These are phyloP conservation scores for Myxozyma neotropica DNA, from an alignment of 805 yeast species.

Conservation along the genomic window DNA sequence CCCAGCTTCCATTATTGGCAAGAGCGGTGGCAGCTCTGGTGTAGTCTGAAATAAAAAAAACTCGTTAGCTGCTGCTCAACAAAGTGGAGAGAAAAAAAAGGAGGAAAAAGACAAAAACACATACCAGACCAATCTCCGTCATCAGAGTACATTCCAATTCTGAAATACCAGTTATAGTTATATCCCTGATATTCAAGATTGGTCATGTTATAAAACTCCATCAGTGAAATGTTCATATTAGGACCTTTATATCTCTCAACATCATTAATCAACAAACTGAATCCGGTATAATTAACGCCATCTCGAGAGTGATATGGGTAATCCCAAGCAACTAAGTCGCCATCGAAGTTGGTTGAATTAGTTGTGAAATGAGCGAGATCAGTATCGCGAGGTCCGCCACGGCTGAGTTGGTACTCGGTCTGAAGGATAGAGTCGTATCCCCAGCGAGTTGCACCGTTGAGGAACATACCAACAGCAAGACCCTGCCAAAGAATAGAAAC, in stretches of 20 bases:
- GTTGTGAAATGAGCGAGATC: conserved; percentile 33
- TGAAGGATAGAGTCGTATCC: conserved; percentile 89
- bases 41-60: conserved; percentile 22
- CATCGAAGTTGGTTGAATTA: conserved; percentile 31
- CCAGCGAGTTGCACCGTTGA: conserved; percentile 91
- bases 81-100: too few species aligned
- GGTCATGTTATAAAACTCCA: conserved; percentile 30
- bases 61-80: too few species aligned
- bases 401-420: conserved; percentile 49
- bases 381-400: conserved; percentile 33
- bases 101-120: neutral
- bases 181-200: conserved; percentile 30
- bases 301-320: conserved; percentile 20
- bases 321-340: conserved; percentile 32
- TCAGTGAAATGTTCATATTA: conserved; percentile 50
- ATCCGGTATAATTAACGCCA: conserved; percentile 46
- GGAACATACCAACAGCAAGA: conserved; percentile 71
- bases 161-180: conserved; percentile 31
- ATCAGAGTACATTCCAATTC: conserved; percentile 33
- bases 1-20: conserved; percentile 34
- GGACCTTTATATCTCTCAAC: conserved; percentile 71
- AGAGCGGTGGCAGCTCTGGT: conserved; percentile 32
- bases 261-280: conserved; percentile 74
- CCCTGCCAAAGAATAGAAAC: conserved; percentile 72
- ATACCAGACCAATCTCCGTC: conserved; percentile 28